These are phyloP conservation scores for Williopsis jadinii DNA, from an alignment of 1,139 yeast species.

Conservation along the genomic window DNA sequence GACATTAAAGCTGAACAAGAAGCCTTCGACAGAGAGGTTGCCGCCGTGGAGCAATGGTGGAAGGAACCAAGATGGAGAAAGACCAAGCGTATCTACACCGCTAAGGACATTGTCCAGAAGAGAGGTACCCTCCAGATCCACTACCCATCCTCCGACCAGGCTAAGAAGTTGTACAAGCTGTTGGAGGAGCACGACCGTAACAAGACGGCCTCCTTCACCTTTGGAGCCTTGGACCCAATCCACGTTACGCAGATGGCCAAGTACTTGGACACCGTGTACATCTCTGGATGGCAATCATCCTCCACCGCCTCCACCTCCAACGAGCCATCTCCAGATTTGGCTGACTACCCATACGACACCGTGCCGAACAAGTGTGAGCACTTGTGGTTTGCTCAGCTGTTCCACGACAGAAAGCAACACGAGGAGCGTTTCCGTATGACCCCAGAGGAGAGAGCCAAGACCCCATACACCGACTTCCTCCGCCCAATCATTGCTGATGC, in stretches of 20 bases:
- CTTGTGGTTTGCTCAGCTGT: conserved; percentile 91
- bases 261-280: conserved; percentile 86
- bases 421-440: conserved; percentile 69
- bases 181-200: conserved; percentile 66
- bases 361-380: conserved; percentile 98
- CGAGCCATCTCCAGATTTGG: conserved; percentile 97
- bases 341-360: conserved; percentile 97
- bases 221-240: conserved; percentile 95
- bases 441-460: conserved; percentile 54
- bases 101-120: conserved; percentile 85
- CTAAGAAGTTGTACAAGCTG: conserved; percentile 70
- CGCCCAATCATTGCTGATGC: conserved; percentile 97
- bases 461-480: conserved; percentile 63
- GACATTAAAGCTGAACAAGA: conserved; percentile 22
- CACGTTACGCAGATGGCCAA: conserved; percentile 97
- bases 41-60: conserved; percentile 86
- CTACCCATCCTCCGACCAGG: conserved; percentile 75
- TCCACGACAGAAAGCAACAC: conserved; percentile 95
- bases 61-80: conserved; percentile 81
- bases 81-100: conserved; percentile 82
- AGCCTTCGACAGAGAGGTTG: conserved; percentile 61
- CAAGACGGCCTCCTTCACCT: conserved; percentile 79
- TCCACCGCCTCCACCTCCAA: conserved; percentile 96
- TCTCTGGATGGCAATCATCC: conserved; percentile 98
- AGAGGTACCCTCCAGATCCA: conserved; percentile 67